Percentiles rank a stretch among this genome's conserved stretches.
These are phyloP conservation scores for Vinca minor DNA, from an alignment of 257 asterid species.

Conservation along the genomic window DNA sequence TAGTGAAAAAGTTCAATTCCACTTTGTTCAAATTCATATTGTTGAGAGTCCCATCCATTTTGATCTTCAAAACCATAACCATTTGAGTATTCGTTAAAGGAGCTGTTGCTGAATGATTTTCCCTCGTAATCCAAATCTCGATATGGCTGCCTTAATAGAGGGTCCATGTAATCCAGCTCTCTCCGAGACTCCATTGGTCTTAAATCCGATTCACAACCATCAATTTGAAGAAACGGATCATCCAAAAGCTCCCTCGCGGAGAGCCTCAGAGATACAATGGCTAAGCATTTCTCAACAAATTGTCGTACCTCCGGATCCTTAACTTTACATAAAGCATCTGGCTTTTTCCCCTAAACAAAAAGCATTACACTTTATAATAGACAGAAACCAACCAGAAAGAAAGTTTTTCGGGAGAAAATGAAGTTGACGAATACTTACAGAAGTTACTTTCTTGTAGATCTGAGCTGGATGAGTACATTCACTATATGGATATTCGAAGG, in stretches of 20 bases:
- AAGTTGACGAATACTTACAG: constrained; percentile 27
- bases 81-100: constrained; percentile 23
- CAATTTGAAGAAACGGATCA: constrained; percentile 35
- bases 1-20: constrained; percentile 34
- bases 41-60: constrained; percentile 28
- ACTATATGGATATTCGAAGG: constrained; percentile 47
- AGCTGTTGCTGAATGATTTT: constrained; percentile 19
- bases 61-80: constrained; percentile 29
- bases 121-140: constrained; percentile 21
- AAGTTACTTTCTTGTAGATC: constrained; percentile 45
- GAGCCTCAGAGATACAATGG: constrained; percentile 36
- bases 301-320: constrained; percentile 40
- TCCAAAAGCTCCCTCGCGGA: constrained; percentile 42
- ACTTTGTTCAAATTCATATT: constrained; percentile 29
- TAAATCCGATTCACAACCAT: constrained; percentile 24
- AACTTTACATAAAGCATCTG: constrained; percentile 36
- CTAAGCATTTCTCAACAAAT: constrained; percentile 44
- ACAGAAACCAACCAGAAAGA: neutral
- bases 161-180: constrained; percentile 23
- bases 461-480: constrained; percentile 53
- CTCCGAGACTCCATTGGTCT: constrained; percentile 19
- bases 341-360: constrained; percentile 35
- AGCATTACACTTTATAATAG: neutral
- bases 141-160: constrained; percentile 25
- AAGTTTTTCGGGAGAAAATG: neutral